These are phyloP conservation scores for Akanthomyces muscarius DNA, from an alignment of 2,329 filamentous ascomycete species.

Conservation along the genomic window DNA sequence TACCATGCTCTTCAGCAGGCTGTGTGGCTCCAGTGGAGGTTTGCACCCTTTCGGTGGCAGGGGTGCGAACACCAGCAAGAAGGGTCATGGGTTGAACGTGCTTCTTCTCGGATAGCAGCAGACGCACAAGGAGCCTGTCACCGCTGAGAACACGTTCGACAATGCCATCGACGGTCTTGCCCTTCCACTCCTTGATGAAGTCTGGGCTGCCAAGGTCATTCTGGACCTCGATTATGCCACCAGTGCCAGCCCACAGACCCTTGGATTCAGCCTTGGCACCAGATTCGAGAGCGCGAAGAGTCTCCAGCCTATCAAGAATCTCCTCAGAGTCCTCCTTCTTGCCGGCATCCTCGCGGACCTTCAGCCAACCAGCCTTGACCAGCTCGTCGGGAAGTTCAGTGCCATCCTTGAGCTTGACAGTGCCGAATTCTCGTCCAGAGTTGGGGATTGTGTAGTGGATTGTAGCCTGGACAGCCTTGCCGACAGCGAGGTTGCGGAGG, in stretches of 20 bases:
- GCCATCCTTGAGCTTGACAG: slow-evolving; percentile 71
- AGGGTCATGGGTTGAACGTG: slow-evolving; percentile 87
- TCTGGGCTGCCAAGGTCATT: slow-evolving; percentile 78
- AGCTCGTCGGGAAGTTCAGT: slow-evolving; percentile 74
- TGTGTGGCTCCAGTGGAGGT: slow-evolving; percentile 75
- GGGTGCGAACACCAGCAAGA: slow-evolving; percentile 82
- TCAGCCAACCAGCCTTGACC: slow-evolving; percentile 86
- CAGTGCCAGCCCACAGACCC: slow-evolving; percentile 70
- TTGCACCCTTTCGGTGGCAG: slow-evolving; percentile 81
- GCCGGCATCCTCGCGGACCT: slow-evolving; percentile 89
- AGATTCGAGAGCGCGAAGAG: slow-evolving; percentile 70
- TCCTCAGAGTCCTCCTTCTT: slow-evolving; percentile 85
- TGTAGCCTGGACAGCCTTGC: slow-evolving; percentile 81
- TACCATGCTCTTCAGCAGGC: slow-evolving; percentile 82
- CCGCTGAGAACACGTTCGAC: slow-evolving; percentile 90
- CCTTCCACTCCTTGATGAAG: slow-evolving; percentile 81
- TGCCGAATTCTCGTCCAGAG: slow-evolving; percentile 82
- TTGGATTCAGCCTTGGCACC: slow-evolving; percentile 74
- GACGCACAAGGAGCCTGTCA: slow-evolving; percentile 80
- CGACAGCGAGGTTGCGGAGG: slow-evolving; percentile 76
- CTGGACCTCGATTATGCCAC: slow-evolving; percentile 67
- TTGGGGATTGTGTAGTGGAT: slow-evolving; percentile 84
- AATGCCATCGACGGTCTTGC: slow-evolving; percentile 76
- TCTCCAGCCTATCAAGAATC: slow-evolving; percentile 66
- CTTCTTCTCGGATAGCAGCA: slow-evolving; percentile 75